Evolutionary conservation across 768 basidiomycete species (phyloP).

Genomic region (Rhizopogon salebrosus): DNA sequence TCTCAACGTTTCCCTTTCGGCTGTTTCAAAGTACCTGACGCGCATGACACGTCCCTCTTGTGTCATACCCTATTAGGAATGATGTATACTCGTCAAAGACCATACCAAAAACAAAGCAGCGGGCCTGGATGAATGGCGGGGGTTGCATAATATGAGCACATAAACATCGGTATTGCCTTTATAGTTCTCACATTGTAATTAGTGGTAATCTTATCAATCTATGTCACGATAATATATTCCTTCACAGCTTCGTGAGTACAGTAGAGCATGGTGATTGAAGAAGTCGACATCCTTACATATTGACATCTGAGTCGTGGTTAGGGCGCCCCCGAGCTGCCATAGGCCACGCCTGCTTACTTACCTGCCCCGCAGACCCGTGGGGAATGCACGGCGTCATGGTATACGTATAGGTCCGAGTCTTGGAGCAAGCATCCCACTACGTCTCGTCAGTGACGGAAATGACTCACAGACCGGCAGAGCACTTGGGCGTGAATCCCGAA

Average conservation of each 20-base stretch:
- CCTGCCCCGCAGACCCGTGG: background rate
- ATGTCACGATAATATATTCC: no score
- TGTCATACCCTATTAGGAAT: no score
- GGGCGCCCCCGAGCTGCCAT: background rate
- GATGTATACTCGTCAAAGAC: background rate
- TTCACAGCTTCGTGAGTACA: no score
- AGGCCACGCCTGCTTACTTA: background rate
- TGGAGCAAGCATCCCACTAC: background rate
- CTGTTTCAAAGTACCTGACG: background rate
- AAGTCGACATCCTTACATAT: background rate
- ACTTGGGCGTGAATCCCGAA: constrained; percentile 20
- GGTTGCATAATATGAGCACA: background rate
- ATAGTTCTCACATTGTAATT: background rate
- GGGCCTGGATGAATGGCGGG: no score
- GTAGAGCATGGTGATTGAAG: background rate
- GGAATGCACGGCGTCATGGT: background rate
- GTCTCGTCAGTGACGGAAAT: background rate
- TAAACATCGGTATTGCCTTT: background rate
- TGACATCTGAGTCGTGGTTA: background rate
- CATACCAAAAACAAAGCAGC: background rate
- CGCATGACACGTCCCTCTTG: background rate
- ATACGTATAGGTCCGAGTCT: no score
- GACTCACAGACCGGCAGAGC: background rate
- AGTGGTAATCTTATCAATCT: no score
- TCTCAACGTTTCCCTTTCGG: background rate